phyloP scores from a whole-genome alignment of 202 grass and related monocot genomes.

The Saccharum hybrid region DNA sequence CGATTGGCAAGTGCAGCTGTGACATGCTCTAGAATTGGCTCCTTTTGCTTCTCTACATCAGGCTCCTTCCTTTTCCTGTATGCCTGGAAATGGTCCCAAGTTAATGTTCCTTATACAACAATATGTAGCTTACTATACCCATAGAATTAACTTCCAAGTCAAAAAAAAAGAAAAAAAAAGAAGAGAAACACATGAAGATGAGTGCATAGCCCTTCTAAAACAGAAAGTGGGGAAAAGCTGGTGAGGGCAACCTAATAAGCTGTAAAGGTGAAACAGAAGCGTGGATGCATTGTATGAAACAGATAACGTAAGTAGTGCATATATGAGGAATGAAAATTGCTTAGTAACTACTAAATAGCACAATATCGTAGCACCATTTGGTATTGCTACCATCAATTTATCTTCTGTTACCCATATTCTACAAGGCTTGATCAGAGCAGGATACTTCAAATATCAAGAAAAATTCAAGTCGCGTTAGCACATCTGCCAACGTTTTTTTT shows the following conservation, averaged over 20 bases:
- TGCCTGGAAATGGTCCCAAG: slow-evolving; percentile 56
- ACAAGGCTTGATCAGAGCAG: not conserved
- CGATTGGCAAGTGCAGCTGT: slow-evolving; percentile 66
- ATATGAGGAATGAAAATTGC: not conserved
- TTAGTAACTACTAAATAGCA: not conserved
- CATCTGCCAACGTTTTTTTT: not conserved
- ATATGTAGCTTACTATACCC: not conserved
- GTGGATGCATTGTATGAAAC: not conserved
- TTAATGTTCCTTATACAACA: not conserved
- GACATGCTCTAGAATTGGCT: slow-evolving; percentile 78
- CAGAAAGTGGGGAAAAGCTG: not conserved
- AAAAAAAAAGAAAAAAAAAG: not conserved
- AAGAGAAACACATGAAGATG: not conserved
- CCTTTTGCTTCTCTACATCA: slow-evolving; percentile 84
- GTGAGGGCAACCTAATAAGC: not conserved
- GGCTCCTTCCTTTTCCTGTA: slow-evolving; percentile 87
- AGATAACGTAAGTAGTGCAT: not conserved
- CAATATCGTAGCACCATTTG: slow-evolving; percentile 18
- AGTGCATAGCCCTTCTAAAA: slow-evolving; percentile 4
- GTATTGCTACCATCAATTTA: not conserved
- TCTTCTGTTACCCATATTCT: not conserved
- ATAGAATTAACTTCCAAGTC: not conserved
- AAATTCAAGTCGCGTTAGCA: not conserved
- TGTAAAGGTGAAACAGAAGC: not conserved
- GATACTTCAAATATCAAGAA: not conserved